Percentiles rank a stretch among this genome's conserved stretches.
phyloP scores from a whole-genome alignment of 371 early-diverging fungal species.

The Blakeslea trispora region DNA sequence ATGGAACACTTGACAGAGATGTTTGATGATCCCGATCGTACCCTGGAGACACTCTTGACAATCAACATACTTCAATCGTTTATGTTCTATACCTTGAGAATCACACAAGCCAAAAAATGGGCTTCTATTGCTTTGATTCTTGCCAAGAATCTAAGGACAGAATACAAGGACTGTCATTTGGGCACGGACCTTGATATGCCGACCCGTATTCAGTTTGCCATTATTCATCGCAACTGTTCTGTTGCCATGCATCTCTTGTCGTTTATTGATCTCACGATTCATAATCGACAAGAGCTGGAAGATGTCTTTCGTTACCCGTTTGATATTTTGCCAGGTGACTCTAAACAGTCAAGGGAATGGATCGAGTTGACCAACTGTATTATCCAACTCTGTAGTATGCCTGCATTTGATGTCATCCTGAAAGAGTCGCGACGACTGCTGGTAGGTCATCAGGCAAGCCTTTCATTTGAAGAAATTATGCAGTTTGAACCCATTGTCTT shows the following conservation, averaged over 20 bases:
- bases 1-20: slow-evolving; percentile 8
- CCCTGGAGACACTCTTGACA: slow-evolving; percentile 3
- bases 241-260: not conserved
- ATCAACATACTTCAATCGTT: slow-evolving; percentile 1
- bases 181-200: not conserved
- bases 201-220: not conserved
- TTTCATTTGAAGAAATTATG: slow-evolving; percentile 11
- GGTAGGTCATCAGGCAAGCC: not conserved
- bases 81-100: not conserved
- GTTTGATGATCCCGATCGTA: slow-evolving; percentile 7
- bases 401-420: not conserved
- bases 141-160: not conserved
- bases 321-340: slow-evolving; percentile 6
- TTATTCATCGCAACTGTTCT: slow-evolving; percentile 5
- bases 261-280: not conserved
- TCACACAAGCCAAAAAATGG: not conserved
- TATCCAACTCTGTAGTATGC: not conserved
- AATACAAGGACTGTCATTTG: not conserved
- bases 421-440: not conserved
- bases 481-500: not conserved
- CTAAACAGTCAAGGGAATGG: not conserved
- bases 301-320: not conserved
- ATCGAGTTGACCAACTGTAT: not conserved
- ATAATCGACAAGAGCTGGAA: not conserved
- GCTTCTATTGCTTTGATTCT: not conserved